Percentiles rank a stretch among this genome's conserved stretches.
Evolutionary conservation across 2,329 filamentous ascomycete species (phyloP).

Genomic region (Fusarium sp.): DNA sequence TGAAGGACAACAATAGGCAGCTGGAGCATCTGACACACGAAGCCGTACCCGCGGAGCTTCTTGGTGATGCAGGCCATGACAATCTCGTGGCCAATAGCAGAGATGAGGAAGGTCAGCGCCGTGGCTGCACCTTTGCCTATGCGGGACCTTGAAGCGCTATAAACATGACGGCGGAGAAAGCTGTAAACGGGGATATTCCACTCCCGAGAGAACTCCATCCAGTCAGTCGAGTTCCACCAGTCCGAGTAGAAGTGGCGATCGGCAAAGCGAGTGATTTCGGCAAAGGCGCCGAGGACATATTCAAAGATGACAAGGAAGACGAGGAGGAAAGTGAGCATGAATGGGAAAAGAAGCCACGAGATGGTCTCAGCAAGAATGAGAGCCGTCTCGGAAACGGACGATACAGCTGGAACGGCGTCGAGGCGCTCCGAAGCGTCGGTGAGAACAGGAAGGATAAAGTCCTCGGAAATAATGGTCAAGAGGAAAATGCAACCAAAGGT

Average conservation of each 20-base stretch:
- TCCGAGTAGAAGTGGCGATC: conserved; percentile 93
- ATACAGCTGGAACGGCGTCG: conserved; percentile 51
- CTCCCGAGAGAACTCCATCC: conserved; percentile 95
- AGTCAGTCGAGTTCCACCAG: conserved; percentile 84
- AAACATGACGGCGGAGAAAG: conserved; percentile 95
- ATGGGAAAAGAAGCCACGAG: conserved; percentile 92
- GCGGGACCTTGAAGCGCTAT: conserved; percentile 81
- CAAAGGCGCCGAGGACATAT: conserved; percentile 93
- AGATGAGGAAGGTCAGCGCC: conserved; percentile 90
- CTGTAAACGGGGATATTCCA: conserved; percentile 99
- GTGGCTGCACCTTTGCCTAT: conserved; percentile 84
- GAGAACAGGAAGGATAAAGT: conserved; percentile 94
- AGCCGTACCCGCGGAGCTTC: conserved; percentile 94
- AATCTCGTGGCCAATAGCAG: conserved; percentile 89
- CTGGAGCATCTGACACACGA: conserved; percentile 95
- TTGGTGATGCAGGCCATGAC: conserved; percentile 99
- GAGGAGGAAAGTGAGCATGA: conserved; percentile 94
- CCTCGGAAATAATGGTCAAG: conserved; percentile 89
- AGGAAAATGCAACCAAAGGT: conserved; percentile 98
- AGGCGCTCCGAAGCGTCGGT: conserved; percentile 73
- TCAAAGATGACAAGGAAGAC: conserved; percentile 99
- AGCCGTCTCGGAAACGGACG: conserved; percentile 71
- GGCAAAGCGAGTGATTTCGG: conserved; percentile 92
- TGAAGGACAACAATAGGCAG: conserved; percentile 95
- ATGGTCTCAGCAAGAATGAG: conserved; percentile 91